Conservation (phyloP, 2,329 filamentous ascomycete genomes). For the Trichoderma cornu-damae region DNA sequence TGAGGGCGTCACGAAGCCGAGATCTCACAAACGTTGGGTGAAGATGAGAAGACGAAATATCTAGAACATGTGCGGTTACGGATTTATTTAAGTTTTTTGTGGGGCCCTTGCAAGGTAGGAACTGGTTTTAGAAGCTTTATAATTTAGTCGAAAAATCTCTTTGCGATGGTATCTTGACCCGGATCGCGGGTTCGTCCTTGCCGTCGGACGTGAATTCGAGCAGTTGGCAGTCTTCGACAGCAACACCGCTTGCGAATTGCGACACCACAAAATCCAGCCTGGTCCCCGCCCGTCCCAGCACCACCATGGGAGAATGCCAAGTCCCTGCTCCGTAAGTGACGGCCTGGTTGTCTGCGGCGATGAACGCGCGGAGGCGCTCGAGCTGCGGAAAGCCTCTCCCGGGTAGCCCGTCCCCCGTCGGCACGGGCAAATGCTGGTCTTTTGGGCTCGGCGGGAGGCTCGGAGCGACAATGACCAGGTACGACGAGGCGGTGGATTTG, state of each 20-base stretch:
- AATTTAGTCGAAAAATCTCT: slow-evolving; percentile 13
- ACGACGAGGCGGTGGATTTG: slow-evolving; percentile 48
- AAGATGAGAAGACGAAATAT: slow-evolving; percentile 3
- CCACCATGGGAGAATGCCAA: slow-evolving; percentile 96
- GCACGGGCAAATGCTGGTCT: slow-evolving; percentile 28
- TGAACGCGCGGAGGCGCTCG: slow-evolving; percentile 64
- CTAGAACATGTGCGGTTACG: background rate
- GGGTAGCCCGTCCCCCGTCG: slow-evolving; percentile 40
- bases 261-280: slow-evolving; percentile 82
- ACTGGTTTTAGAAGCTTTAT: background rate
- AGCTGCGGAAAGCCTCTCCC: slow-evolving; percentile 69
- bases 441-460: slow-evolving; percentile 48
- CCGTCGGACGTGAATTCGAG: slow-evolving; percentile 41
- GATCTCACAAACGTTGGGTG: background rate
- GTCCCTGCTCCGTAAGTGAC: slow-evolving; percentile 90
- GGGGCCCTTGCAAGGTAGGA: background rate
- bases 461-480: slow-evolving; percentile 86
- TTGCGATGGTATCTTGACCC: slow-evolving; percentile 33
- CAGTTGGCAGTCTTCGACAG: slow-evolving; percentile 83
- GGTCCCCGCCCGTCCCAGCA: slow-evolving; percentile 55
- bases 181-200: slow-evolving; percentile 38
- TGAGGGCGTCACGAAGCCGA: background rate
- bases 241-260: slow-evolving; percentile 82
- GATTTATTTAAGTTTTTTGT: background rate
- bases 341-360: slow-evolving; percentile 71